Evolutionary conservation across 257 asterid genomes (phyloP), one percentile per base, ranked within the genome.

Genomic region (Solanum ossicruentum): DNA sequence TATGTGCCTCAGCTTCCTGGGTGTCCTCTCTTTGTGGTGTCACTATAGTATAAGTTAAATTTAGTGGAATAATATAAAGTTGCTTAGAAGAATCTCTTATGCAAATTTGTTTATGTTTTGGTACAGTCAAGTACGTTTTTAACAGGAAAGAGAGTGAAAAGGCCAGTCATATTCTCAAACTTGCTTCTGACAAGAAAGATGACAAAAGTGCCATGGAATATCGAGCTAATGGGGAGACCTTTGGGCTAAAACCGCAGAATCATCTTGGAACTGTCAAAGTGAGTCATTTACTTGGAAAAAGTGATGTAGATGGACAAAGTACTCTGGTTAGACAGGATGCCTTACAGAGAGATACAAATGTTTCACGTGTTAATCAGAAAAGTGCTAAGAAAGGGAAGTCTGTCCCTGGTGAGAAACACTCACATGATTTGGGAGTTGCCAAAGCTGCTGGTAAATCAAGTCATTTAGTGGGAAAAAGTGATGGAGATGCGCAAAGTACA

Each of bases 51-150:
- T 28, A 78, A 9, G 28, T 52, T 51, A 26, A 47, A 41, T 78
- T 78, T 78, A 52, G 28, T 26, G 83, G 83, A 78, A 78, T 52
- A 78, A 78, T 52, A 51, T 18, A 57, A 11, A 71, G 54, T 56
- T 72, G 69, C 43, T 70, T 86, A 43, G 83, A 81, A 77, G 85
- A 77, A 78, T 73, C 49, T 71, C 92, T 94, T 89, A 89, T 82
- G 66, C 70, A 72, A 89, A 81, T 82, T 28, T 56, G 86, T 88
- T 90, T 81, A 83, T 51, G 79, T 89, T 90, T 88, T 91, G 92
- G 81, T 87, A 83, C 99, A 96, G 99, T 93, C 20, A 83, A 90
- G 77, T 94, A 84, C 89, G 91, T 94, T 70, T 91, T 96, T 91
- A 96, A 96, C 91, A 83, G 88, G 91, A 88, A 80, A 84, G 88